phyloP scores from a whole-genome alignment of 805 yeast genomes.

The Wickerhamomyces mucosus region DNA sequence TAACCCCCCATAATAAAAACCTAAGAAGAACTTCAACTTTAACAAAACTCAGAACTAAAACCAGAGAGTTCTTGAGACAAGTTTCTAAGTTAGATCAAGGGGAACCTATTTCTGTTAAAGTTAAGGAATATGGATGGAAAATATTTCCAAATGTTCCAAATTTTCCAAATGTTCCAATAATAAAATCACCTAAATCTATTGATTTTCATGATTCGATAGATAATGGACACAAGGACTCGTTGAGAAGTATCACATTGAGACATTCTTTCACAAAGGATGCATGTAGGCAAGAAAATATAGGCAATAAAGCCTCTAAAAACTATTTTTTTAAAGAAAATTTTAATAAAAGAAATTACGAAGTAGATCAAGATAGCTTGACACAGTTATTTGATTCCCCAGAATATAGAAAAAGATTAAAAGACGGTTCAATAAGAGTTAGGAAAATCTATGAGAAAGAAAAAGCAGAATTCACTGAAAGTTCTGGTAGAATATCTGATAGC shows the following conservation, averaged over 20 bases:
- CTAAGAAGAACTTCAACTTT: slow-evolving; percentile 5
- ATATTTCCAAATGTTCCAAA: too few relatives aligned
- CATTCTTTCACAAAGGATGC: slow-evolving; percentile 1
- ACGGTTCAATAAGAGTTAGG: slow-evolving; percentile 4
- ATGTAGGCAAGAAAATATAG: too few relatives aligned
- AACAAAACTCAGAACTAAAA: slow-evolving; percentile 6
- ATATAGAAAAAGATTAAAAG: slow-evolving; percentile 6
- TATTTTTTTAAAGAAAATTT: background rate
- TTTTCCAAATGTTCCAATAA: too few relatives aligned
- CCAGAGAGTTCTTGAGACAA: slow-evolving; percentile 7
- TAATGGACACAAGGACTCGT: too few relatives aligned
- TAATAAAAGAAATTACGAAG: background rate
- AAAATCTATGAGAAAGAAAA: too few relatives aligned
- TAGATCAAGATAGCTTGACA: slow-evolving; percentile 1
- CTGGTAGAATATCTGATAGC: too few relatives aligned
- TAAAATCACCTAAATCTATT: slow-evolving; percentile 1
- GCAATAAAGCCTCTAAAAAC: slow-evolving; percentile 1
- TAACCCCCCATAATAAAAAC: too few relatives aligned
- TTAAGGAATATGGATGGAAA: slow-evolving; percentile 4
- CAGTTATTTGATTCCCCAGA: slow-evolving; percentile 7
- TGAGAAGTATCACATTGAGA: slow-evolving; percentile 1
- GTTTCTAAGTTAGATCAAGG: slow-evolving; percentile 1
- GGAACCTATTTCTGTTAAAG: background rate
- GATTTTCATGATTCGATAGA: background rate
- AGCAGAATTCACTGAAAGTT: too few relatives aligned